phyloP scores from a whole-genome alignment of 306 rosid species.

The Cercis canadensis region DNA sequence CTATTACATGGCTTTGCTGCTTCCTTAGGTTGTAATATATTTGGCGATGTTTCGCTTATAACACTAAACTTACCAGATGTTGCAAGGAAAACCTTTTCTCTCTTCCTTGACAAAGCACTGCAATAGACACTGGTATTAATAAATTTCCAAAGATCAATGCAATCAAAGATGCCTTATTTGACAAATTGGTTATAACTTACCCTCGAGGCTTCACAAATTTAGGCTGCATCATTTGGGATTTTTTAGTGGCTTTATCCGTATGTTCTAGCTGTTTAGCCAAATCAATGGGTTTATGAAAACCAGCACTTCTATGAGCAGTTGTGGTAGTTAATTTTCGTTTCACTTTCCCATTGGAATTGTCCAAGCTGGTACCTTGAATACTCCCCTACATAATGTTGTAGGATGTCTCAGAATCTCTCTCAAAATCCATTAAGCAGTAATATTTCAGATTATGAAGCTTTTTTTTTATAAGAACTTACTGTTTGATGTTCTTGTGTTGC shows the following conservation, averaged over 20 bases:
- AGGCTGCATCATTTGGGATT: constrained; percentile 42
- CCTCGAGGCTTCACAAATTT: constrained; percentile 41
- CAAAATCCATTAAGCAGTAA: background rate
- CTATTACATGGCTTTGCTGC: constrained; percentile 44
- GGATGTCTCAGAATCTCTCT: background rate
- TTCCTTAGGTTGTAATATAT: constrained; percentile 42
- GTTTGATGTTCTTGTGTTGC: too few relatives aligned
- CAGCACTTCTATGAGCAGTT: too few relatives aligned
- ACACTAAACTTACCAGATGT: constrained; percentile 47
- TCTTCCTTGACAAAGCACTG: constrained; percentile 62
- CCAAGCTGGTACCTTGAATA: background rate
- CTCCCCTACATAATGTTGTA: constrained; percentile 7
- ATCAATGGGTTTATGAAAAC: too few relatives aligned
- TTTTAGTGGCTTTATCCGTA: constrained; percentile 23
- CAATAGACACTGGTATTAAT: constrained; percentile 9
- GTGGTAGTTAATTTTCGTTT: too few relatives aligned
- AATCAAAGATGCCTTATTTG: constrained; percentile 6
- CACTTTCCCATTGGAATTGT: background rate
- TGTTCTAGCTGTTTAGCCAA: constrained; percentile 1
- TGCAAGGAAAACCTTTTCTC: constrained; percentile 41
- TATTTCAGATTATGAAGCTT: background rate
- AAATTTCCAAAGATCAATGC: constrained; percentile 3
- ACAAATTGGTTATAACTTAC: constrained; percentile 42
- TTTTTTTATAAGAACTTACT: too few relatives aligned
- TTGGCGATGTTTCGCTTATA: constrained; percentile 54